Evolutionary conservation across 306 rosid genomes (phyloP), one percentile per base, ranked within the genome.

Genomic region (Lupinus albus): DNA sequence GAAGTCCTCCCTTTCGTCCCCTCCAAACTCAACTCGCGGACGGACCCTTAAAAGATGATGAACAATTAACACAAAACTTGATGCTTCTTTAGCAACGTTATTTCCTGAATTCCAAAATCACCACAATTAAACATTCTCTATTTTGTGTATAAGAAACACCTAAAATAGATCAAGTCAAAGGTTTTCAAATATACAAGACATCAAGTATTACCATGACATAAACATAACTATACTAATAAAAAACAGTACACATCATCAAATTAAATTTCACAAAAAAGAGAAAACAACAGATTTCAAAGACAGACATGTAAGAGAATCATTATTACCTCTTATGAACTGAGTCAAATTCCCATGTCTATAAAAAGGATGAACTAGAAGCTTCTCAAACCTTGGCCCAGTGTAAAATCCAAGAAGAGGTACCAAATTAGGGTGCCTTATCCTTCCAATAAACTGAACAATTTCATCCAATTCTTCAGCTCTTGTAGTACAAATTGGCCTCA

Each of bases 351-450:
- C 96, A 61, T 62, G 73, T 71, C 84, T 61, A 52, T 86, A 84
- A 67, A 88, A 94, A 4, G 97, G 96, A 77, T 90, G 86, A 84
- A 94, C 87, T 73, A 94, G 84, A 78, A 94, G 97, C 89, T 82
- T 90, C 86, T 94, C 99, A 15, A 97, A 96, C 61, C 97, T 86
- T 36, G 88, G 85, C n/a, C 99, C 99, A 2, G 89, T 82, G 74
- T 94, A 94, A 61, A 88, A 86, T 18, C 99, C 99, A 64, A 90
- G 76, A 77, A 90, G 92, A 75, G 97, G 94, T 39, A 84, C 90
- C 94, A 93, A 86, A 74, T 93, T 86, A 48, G 84, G 88, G 39
- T 90, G 96, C 78, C 90, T 79, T 12, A 82, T 39, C 64, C 81
- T 60, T 17, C 99, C 99, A 76, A 93, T 78, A 66, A 88, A 71